Conservation (phyloP, 352 stramenopile genomes). For the Thalassiosira ordinaria region DNA sequence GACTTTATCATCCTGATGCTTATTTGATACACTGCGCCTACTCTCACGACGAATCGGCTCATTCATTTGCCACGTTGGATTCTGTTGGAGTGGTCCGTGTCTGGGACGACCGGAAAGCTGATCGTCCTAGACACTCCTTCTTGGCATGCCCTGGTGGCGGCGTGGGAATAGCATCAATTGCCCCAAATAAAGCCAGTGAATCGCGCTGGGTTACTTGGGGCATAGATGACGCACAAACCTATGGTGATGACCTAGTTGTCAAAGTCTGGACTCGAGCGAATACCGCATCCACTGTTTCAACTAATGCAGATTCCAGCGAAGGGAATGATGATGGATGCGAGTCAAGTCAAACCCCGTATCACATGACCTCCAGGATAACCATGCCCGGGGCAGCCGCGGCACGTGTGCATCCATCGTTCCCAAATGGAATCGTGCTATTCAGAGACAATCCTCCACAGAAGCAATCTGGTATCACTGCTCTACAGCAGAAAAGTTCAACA, state of each 20-base stretch:
- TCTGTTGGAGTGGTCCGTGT: constrained; percentile 59
- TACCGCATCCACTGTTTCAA: no score
- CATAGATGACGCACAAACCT: constrained; percentile 40
- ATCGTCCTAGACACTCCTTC: constrained; percentile 21
- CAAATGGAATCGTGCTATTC: constrained; percentile 20
- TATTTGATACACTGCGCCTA: constrained; percentile 64
- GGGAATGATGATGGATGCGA: no score
- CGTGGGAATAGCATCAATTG: constrained; percentile 11
- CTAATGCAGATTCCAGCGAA: no score
- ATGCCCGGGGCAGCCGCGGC: constrained; percentile 29
- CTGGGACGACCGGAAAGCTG: constrained; percentile 71
- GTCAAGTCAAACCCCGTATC: constrained; percentile 23
- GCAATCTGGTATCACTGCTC: no score
- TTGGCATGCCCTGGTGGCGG: constrained; percentile 20
- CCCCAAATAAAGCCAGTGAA: no score
- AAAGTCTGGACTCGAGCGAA: constrained; percentile 79
- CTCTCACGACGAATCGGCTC: constrained; percentile 44
- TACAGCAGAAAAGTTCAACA: no score
- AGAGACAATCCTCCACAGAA: background rate
- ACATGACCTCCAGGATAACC: constrained; percentile 15
- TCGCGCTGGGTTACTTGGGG: constrained; percentile 77
- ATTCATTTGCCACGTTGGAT: constrained; percentile 71
- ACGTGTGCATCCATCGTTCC: constrained; percentile 28
- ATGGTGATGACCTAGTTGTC: constrained; percentile 55
- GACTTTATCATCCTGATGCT: background rate